Evolutionary conservation across 805 yeast genomes (phyloP).

Genomic region (Saccharomyces kudriavzevii): DNA sequence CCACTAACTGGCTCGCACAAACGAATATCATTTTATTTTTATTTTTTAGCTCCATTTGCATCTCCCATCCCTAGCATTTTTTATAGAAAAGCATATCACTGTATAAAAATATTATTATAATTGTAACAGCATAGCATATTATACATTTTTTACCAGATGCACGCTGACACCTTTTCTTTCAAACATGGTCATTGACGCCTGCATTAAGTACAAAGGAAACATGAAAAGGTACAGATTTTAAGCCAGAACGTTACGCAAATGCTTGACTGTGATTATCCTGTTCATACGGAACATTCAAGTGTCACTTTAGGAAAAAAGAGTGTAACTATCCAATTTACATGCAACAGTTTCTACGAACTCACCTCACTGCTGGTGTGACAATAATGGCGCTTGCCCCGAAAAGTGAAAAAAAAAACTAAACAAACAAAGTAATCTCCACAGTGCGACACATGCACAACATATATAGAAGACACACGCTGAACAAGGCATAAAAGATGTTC

Average conservation of each 20-base stretch:
- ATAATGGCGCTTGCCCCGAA: background rate
- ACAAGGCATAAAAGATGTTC: background rate
- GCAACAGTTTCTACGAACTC: background rate
- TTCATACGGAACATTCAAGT: background rate
- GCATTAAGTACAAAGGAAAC: background rate
- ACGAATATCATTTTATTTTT: background rate
- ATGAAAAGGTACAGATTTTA: background rate
- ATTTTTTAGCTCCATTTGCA: background rate
- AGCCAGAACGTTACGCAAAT: background rate
- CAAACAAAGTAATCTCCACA: background rate
- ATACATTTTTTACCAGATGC: background rate
- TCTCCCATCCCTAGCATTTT: background rate
- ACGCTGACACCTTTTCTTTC: background rate
- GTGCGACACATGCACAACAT: background rate
- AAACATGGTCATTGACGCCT: background rate
- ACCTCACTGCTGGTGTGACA: background rate
- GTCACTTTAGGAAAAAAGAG: background rate
- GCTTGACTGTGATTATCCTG: background rate
- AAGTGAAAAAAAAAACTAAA: background rate
- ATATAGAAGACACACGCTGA: background rate
- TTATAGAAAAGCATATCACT: background rate
- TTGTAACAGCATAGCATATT: background rate
- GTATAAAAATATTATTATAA: background rate
- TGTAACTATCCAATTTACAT: too few species aligned
- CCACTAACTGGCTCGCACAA: background rate